Evolutionary conservation across 306 rosid genomes (phyloP).

Genomic region (Prosopis cineraria): DNA sequence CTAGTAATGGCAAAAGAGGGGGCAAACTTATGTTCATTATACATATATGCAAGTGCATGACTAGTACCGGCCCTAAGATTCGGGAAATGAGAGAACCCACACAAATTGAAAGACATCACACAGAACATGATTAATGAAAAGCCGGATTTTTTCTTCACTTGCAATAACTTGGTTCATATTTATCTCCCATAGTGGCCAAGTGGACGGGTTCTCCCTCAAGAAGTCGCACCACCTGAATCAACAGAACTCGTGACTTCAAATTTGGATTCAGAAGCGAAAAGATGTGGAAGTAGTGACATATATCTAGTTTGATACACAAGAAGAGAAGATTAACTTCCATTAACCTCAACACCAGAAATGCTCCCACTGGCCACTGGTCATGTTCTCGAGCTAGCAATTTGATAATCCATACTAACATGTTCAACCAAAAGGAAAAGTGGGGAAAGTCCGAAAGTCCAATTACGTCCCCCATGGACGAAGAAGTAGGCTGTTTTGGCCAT

Average conservation of each 20-base stretch:
- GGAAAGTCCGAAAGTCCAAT: not conserved
- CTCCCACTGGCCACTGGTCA: not conserved
- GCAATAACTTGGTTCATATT: constrained; percentile 41
- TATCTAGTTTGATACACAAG: not conserved
- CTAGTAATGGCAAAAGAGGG: too few species aligned
- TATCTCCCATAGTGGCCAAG: constrained; percentile 54
- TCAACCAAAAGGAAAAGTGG: not conserved
- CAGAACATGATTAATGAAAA: not conserved
- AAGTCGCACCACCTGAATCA: constrained; percentile 73
- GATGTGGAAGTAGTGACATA: not conserved
- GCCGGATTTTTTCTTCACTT: constrained; percentile 26
- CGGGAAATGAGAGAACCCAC: not conserved
- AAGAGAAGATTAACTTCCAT: not conserved
- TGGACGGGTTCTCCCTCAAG: constrained; percentile 72
- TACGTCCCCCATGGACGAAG: constrained; percentile 82
- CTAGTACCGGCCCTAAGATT: too few species aligned
- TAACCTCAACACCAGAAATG: not conserved
- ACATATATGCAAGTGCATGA: too few species aligned
- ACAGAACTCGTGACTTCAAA: constrained; percentile 2
- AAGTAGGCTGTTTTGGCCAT: constrained; percentile 75
- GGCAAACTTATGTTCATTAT: too few species aligned
- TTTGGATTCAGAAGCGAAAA: not conserved
- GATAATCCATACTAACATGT: not conserved
- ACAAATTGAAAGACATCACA: not conserved
- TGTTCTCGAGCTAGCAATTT: not conserved